Evolutionary conservation across 306 rosid species (phyloP).

Genomic region (Cucurbita maxima): DNA sequence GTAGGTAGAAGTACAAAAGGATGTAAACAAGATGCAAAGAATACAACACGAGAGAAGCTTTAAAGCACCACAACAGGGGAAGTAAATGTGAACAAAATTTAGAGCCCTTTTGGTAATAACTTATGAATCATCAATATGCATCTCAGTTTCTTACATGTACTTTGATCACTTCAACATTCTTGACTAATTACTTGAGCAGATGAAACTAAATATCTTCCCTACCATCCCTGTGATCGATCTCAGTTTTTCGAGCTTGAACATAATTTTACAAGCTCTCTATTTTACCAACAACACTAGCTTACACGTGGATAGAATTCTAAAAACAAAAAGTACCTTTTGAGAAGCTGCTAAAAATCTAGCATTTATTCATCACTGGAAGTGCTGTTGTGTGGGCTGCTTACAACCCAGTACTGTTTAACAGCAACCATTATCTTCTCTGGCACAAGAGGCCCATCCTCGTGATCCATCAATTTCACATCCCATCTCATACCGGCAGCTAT

Average conservation of each 20-base stretch:
- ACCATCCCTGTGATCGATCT: background rate
- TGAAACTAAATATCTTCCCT: background rate
- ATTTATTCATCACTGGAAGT: conserved; percentile 17
- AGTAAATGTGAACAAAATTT: background rate
- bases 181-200: background rate
- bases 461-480: conserved; percentile 74
- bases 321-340: background rate
- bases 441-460: conserved; percentile 84
- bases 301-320: background rate
- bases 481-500: conserved; percentile 82
- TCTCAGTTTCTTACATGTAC: background rate
- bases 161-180: background rate
- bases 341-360: background rate
- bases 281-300: conserved; percentile 3
- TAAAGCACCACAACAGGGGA: background rate
- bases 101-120: background rate
- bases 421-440: conserved; percentile 76
- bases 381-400: conserved; percentile 21
- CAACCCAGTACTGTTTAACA: conserved; percentile 76
- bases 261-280: conserved; percentile 1
- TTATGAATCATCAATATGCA: conserved; percentile 1
- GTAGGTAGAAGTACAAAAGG: background rate
- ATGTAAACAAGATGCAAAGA: background rate
- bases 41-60: background rate
- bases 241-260: background rate